phyloP scores from a whole-genome alignment of 345 rosid genomes.

The Rhizophora apiculata region DNA sequence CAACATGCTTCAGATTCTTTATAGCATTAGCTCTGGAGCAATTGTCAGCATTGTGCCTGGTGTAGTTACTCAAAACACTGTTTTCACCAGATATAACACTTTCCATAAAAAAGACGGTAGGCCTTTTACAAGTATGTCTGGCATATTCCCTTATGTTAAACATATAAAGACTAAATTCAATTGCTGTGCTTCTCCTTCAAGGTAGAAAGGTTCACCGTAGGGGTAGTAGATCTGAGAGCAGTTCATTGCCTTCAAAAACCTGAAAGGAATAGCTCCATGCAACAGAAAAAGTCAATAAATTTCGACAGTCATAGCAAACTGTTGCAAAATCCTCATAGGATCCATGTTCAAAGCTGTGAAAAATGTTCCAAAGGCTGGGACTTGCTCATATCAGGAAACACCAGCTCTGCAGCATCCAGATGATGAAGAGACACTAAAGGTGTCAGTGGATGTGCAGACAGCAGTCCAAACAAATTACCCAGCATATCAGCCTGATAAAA shows the following conservation, averaged over 20 bases:
- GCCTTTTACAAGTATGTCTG: slow-evolving; percentile 62
- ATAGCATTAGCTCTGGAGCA: slow-evolving; percentile 46
- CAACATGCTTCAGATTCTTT: slow-evolving; percentile 42
- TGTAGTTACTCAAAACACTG: slow-evolving; percentile 59
- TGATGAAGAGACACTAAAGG: slow-evolving; percentile 86
- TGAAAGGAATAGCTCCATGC: slow-evolving; percentile 89
- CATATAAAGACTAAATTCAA: slow-evolving; percentile 44
- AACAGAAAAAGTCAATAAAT: slow-evolving; percentile 58
- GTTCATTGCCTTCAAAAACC: slow-evolving; percentile 63
- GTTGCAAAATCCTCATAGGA: slow-evolving; percentile 71
- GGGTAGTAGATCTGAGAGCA: slow-evolving; percentile 68
- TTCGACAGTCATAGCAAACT: slow-evolving; percentile 64
- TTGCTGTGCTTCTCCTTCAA: slow-evolving; percentile 64
- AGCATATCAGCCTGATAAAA: slow-evolving; percentile 69
- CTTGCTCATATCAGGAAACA: slow-evolving; percentile 62
- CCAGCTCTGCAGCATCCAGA: slow-evolving; percentile 70
- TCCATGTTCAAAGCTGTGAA: slow-evolving; percentile 57
- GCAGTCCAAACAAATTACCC: slow-evolving; percentile 71
- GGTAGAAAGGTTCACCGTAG: slow-evolving; percentile 62
- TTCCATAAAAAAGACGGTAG: slow-evolving; percentile 54
- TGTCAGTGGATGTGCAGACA: slow-evolving; percentile 77
- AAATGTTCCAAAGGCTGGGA: slow-evolving; percentile 54
- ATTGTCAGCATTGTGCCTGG: slow-evolving; percentile 35
- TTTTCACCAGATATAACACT: slow-evolving; percentile 43
- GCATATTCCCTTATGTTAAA: slow-evolving; percentile 71